phyloP scores from a whole-genome alignment of 495 filamentous ascomycete species.

The Cairneyella variabilis region DNA sequence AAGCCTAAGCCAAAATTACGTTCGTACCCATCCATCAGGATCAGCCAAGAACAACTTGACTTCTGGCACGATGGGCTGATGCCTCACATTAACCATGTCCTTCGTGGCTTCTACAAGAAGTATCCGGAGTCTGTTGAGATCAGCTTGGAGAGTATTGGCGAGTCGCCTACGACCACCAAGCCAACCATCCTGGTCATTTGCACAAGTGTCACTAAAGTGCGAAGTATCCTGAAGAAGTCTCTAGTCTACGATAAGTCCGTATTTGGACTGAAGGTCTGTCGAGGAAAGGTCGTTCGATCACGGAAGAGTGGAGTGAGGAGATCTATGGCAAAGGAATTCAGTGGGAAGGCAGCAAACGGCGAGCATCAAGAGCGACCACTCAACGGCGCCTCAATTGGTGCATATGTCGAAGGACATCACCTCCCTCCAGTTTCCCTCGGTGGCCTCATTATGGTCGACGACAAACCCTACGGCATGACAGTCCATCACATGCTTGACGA shows the following conservation, averaged over 20 bases:
- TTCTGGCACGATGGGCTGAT: constrained; percentile 70
- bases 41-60: constrained; percentile 59
- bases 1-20: constrained; percentile 37
- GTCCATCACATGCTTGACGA: constrained; percentile 95
- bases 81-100: constrained; percentile 60
- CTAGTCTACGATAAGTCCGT: constrained; percentile 60
- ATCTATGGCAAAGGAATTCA: constrained; percentile 20
- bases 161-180: constrained; percentile 57
- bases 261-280: constrained; percentile 57
- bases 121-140: constrained; percentile 70
- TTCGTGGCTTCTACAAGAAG: constrained; percentile 59
- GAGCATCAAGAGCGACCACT: constrained; percentile 70
- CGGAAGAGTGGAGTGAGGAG: constrained; percentile 35
- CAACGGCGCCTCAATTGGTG: constrained; percentile 90
- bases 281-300: constrained; percentile 67
- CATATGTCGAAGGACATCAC: constrained; percentile 77
- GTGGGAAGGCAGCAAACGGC: constrained; percentile 46
- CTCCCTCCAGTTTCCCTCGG: constrained; percentile 88
- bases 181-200: constrained; percentile 77
- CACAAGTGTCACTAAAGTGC: constrained; percentile 65
- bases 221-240: constrained; percentile 66
- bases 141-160: constrained; percentile 70
- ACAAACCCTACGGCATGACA: constrained; percentile 82
- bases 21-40: constrained; percentile 44
- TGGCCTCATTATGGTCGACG: constrained; percentile 79